Conservation (phyloP, 2,329 filamentous ascomycete species). For the Zasmidium citrigriseum region DNA sequence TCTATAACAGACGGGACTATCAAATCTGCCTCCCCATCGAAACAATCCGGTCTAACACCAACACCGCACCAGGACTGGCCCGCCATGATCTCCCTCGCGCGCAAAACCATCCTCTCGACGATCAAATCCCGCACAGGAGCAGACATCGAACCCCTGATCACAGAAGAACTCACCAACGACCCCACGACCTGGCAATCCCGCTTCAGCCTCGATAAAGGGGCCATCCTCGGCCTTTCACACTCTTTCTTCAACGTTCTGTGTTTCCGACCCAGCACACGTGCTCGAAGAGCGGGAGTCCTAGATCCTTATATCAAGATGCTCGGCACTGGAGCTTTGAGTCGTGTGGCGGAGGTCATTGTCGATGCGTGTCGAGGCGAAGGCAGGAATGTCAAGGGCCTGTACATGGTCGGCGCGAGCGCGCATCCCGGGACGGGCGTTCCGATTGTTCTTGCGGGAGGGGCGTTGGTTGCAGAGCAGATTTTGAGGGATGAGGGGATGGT, state of each 20-base stretch:
- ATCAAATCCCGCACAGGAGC: slow-evolving; percentile 63
- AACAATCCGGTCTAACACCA: slow-evolving; percentile 40
- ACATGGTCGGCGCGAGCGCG: slow-evolving; percentile 74
- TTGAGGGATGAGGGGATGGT: slow-evolving; percentile 40
- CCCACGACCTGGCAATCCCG: slow-evolving; percentile 64
- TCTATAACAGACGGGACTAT: slow-evolving; percentile 33
- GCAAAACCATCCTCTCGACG: slow-evolving; percentile 61
- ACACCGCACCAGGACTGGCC: slow-evolving; percentile 60
- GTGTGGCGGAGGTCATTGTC: slow-evolving; percentile 26
- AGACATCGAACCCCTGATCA: slow-evolving; percentile 51
- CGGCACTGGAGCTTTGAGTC: slow-evolving; percentile 27
- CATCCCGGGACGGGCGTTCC: slow-evolving; percentile 77
- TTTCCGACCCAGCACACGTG: slow-evolving; percentile 65
- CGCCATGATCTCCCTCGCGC: slow-evolving; percentile 59
- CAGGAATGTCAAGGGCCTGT: slow-evolving; percentile 52
- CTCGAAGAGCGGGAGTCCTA: slow-evolving; percentile 44
- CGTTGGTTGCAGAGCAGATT: slow-evolving; percentile 60
- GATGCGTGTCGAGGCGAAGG: slow-evolving; percentile 25
- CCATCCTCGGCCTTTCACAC: slow-evolving; percentile 71
- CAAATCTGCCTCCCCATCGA: slow-evolving; percentile 29
- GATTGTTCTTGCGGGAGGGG: slow-evolving; percentile 69
- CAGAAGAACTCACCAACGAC: slow-evolving; percentile 66
- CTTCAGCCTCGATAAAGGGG: slow-evolving; percentile 75
- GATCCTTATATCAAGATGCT: slow-evolving; percentile 36
- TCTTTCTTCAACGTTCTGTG: slow-evolving; percentile 72